Evolutionary conservation across 495 filamentous ascomycete species (phyloP).

Genomic region (Hyaloscypha hepaticicola): DNA sequence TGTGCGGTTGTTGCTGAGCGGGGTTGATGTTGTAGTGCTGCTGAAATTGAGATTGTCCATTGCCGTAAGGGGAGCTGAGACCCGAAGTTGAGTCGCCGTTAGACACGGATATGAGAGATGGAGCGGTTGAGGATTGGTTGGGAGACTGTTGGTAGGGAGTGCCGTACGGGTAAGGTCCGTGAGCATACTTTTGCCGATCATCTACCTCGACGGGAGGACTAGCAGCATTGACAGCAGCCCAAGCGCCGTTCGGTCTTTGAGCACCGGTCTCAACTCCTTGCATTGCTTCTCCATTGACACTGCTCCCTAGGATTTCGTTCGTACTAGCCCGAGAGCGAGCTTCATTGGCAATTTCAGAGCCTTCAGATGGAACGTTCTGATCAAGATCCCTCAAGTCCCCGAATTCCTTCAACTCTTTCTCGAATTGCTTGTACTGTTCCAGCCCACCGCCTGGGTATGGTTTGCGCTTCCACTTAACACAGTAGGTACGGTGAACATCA

Average conservation of each 20-base stretch:
- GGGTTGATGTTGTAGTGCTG: constrained; percentile 6
- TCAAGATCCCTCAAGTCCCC: constrained; percentile 30
- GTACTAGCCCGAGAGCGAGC: constrained; percentile 29
- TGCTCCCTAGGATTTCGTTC: constrained; percentile 26
- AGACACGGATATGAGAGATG: constrained; percentile 20
- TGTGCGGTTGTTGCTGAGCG: constrained; percentile 14
- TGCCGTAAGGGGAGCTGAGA: constrained; percentile 28
- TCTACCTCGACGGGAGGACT: constrained; percentile 23
- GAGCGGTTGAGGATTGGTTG: constrained; percentile 20
- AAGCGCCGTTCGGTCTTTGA: constrained; percentile 22
- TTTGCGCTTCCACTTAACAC: constrained; percentile 15
- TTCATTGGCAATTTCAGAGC: constrained; percentile 25
- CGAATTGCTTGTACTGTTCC: constrained; percentile 62
- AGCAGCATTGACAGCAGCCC: constrained; percentile 26
- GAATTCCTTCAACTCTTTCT: constrained; percentile 34
- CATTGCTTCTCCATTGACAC: constrained; percentile 31
- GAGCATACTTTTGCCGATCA: constrained; percentile 18
- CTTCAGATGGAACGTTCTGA: constrained; percentile 22
- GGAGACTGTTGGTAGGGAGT: constrained; percentile 24
- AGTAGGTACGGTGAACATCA: constrained; percentile 60
- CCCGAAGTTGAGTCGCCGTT: constrained; percentile 23
- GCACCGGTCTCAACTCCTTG: constrained; percentile 26
- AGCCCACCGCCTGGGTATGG: constrained; percentile 50
- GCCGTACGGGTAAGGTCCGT: constrained; percentile 15
- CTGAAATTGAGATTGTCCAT: constrained; percentile 3